phyloP scores from a whole-genome alignment of 1,139 yeast genomes.

The Hemisphaericaspora subhashii region DNA sequence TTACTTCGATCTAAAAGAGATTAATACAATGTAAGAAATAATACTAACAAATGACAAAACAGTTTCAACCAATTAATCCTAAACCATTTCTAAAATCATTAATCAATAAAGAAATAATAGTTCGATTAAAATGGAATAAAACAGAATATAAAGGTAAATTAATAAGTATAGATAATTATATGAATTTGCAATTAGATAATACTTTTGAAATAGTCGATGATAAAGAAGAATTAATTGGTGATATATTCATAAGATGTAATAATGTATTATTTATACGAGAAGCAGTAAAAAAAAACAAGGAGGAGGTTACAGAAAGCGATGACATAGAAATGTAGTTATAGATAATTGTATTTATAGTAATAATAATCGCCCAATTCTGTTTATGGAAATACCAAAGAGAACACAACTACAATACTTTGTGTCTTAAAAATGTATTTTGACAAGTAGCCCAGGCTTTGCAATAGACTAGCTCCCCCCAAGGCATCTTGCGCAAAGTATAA shows the following conservation, averaged over 20 bases:
- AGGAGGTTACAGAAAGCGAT: conserved; percentile 2
- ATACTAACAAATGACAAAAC: background rate
- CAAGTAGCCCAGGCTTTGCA: no score
- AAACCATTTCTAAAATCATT: conserved; percentile 84
- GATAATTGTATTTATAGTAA: no score
- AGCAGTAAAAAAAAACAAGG: conserved; percentile 11
- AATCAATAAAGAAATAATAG: conserved; percentile 68
- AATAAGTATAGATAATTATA: conserved; percentile 84
- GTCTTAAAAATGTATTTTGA: no score
- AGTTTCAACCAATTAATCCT: conserved; percentile 83
- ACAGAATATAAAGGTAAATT: conserved; percentile 89
- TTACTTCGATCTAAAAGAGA: no score
- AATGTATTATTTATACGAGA: conserved; percentile 70
- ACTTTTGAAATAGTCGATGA: conserved; percentile 53
- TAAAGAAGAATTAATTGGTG: conserved; percentile 67
- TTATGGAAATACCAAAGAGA: background rate
- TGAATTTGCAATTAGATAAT: conserved; percentile 78
- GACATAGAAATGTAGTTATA: background rate
- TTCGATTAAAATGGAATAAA: conserved; percentile 88
- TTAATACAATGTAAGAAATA: no score
- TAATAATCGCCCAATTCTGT: no score
- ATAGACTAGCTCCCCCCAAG: no score
- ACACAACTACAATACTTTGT: no score
- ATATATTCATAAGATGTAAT: conserved; percentile 82
- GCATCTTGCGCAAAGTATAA: no score